Evolutionary conservation across 768 basidiomycete genomes (phyloP).

Genomic region (Pleurotus giganteus): DNA sequence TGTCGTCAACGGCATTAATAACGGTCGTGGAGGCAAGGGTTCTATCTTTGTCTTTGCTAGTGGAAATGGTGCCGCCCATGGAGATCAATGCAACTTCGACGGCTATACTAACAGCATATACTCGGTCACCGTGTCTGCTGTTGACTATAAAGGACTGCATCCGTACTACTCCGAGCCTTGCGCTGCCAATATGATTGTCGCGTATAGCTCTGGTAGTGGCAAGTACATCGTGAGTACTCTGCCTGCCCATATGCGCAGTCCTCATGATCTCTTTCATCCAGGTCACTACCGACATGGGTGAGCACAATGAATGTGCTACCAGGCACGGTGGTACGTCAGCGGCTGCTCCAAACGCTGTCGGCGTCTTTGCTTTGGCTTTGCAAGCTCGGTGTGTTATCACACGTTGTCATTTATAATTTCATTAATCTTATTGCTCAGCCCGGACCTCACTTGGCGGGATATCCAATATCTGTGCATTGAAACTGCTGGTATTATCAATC

Average conservation of each 20-base stretch:
- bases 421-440: conserved; percentile 41
- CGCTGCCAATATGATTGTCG: conserved; percentile 94
- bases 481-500: conserved; percentile 76
- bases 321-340: conserved; percentile 96
- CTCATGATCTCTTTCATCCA: conserved; percentile 31
- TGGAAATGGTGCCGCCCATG: conserved; percentile 88
- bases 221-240: conserved; percentile 77
- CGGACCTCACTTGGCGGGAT: conserved; percentile 96
- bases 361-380: conserved; percentile 88
- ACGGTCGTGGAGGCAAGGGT: conserved; percentile 86
- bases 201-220: conserved; percentile 93
- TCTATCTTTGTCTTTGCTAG: conserved; percentile 96
- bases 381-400: conserved; percentile 64
- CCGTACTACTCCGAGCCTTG: conserved; percentile 98
- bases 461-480: conserved; percentile 86
- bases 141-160: conserved; percentile 91
- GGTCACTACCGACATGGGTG: conserved; percentile 93
- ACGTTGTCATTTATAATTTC: too few relatives aligned
- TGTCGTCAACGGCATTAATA: conserved; percentile 89
- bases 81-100: conserved; percentile 99
- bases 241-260: conserved; percentile 13
- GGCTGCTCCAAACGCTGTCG: conserved; percentile 94
- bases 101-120: conserved; percentile 99
- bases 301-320: conserved; percentile 70
- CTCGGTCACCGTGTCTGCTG: conserved; percentile 92